phyloP scores from a whole-genome alignment of 352 stramenopile species.

The Phytophthora aleatoria region DNA sequence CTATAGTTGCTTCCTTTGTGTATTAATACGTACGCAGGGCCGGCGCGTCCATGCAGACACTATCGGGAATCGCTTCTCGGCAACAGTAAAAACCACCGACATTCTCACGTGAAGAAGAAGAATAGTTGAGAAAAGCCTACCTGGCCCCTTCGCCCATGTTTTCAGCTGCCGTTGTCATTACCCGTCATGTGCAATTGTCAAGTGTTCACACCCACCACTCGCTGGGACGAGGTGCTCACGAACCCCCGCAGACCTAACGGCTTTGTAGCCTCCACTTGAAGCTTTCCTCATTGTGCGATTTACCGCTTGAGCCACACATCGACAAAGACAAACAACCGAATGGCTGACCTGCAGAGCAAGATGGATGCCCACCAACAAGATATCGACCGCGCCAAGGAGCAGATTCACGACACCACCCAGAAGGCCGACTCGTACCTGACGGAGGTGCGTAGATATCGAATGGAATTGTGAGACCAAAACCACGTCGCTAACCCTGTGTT shows the following conservation, averaged over 20 bases:
- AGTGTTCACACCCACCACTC: slow-evolving; percentile 20
- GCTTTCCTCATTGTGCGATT: slow-evolving; percentile 38
- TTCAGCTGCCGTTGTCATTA: slow-evolving; percentile 17
- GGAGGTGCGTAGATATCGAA: slow-evolving; percentile 22
- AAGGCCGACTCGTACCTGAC: slow-evolving; percentile 65
- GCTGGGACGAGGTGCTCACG: too few relatives aligned
- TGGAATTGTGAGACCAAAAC: not conserved
- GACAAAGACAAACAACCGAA: slow-evolving; percentile 11
- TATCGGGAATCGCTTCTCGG: slow-evolving; percentile 4
- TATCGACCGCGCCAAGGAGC: slow-evolving; percentile 50
- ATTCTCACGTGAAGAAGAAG: not conserved
- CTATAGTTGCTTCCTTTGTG: not conserved
- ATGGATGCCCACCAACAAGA: slow-evolving; percentile 50
- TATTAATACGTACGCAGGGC: not conserved
- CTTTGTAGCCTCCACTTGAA: not conserved
- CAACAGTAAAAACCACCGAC: not conserved
- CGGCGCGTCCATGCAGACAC: not conserved
- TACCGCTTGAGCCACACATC: slow-evolving; percentile 20
- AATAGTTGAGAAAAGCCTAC: slow-evolving; percentile 16
- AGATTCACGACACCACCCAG: slow-evolving; percentile 55
- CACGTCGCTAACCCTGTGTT: not conserved
- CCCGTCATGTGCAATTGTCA: slow-evolving; percentile 20
- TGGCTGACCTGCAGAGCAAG: slow-evolving; percentile 36
- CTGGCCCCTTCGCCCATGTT: slow-evolving; percentile 12
- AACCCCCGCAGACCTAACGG: slow-evolving; percentile 23